A percentile compares a stretch with the other conserved stretches of the same genome.
phyloP scores from a whole-genome alignment of 345 rosid genomes.

The Carallia brachiata region DNA sequence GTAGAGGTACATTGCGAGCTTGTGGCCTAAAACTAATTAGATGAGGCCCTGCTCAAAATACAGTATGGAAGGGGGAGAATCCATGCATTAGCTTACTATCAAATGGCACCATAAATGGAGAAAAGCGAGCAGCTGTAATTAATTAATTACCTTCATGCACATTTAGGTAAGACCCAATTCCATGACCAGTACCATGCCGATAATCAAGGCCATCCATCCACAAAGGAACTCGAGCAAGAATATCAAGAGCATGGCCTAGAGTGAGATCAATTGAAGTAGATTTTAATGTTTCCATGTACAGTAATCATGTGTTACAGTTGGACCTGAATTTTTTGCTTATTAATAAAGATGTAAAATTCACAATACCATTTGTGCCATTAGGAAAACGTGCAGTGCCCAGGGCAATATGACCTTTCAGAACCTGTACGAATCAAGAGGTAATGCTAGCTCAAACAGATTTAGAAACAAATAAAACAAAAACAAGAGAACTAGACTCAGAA shows the following conservation, averaged over 20 bases:
- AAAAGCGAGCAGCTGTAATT: constrained; percentile 6
- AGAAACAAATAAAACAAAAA: background rate
- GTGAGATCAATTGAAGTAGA: background rate
- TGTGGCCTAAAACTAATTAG: constrained; percentile 79
- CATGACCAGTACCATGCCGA: constrained; percentile 98
- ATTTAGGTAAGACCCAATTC: constrained; percentile 88
- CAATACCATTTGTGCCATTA: constrained; percentile 82
- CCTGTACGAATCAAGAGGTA: constrained; percentile 36
- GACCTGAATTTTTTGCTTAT: constrained; percentile 3
- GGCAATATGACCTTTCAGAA: constrained; percentile 91
- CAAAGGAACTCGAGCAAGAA: constrained; percentile 86
- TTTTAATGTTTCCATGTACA: background rate
- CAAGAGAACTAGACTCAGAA: background rate
- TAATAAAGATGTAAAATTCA: constrained; percentile 8
- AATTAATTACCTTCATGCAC: constrained; percentile 88
- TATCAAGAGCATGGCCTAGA: constrained; percentile 80
- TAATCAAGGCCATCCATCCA: constrained; percentile 96
- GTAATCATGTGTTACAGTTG: background rate
- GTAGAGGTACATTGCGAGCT: constrained; percentile 79
- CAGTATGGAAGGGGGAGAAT: constrained; percentile 3
- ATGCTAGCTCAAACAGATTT: background rate
- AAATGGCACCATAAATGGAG: background rate
- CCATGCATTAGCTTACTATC: constrained; percentile 6
- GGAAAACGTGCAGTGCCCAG: constrained; percentile 86
- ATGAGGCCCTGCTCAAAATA: constrained; percentile 77